Conservation (phyloP, 2,329 filamentous ascomycete species). For the Fusarium tuaranense region DNA sequence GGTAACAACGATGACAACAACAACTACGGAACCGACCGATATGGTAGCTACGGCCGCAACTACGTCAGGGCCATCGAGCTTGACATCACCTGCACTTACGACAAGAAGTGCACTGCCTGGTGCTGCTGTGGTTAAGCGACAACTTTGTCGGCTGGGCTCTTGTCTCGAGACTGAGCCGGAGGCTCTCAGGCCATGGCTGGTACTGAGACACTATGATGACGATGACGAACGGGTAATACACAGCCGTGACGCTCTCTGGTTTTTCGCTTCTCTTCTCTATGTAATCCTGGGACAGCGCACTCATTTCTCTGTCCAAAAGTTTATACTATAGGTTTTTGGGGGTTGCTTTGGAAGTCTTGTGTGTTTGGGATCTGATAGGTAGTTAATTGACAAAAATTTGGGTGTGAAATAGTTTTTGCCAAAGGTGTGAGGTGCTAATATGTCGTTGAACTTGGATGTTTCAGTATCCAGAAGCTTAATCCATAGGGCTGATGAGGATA, state of each 20-base stretch:
- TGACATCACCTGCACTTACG: slow-evolving; percentile 18
- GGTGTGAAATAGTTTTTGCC: not conserved
- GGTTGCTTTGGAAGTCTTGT: not conserved
- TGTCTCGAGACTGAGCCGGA: not conserved
- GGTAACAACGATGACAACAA: not conserved
- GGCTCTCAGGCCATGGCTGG: not conserved
- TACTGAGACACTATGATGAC: not conserved
- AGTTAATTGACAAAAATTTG: slow-evolving; percentile 3
- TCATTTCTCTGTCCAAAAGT: slow-evolving; percentile 7
- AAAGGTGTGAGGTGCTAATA: not conserved
- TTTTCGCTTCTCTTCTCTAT: slow-evolving; percentile 5
- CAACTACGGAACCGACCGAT: not conserved
- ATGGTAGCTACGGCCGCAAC: not conserved
- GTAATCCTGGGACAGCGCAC: slow-evolving; percentile 1
- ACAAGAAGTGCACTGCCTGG: slow-evolving; percentile 26
- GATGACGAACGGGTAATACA: slow-evolving; percentile 1
- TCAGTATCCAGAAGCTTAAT: not conserved
- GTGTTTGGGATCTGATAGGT: not conserved
- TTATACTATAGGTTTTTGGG: slow-evolving; percentile 4
- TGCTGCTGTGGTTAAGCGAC: slow-evolving; percentile 26
- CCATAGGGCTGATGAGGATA: not conserved
- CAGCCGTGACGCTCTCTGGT: slow-evolving; percentile 9
- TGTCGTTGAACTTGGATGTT: too few relatives aligned
- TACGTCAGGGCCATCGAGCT: slow-evolving; percentile 22
- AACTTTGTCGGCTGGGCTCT: not conserved